Percentiles rank a stretch among this genome's conserved stretches.
Conservation (phyloP, 1,139 yeast genomes). For the Entelexis sorbosivorans region DNA sequence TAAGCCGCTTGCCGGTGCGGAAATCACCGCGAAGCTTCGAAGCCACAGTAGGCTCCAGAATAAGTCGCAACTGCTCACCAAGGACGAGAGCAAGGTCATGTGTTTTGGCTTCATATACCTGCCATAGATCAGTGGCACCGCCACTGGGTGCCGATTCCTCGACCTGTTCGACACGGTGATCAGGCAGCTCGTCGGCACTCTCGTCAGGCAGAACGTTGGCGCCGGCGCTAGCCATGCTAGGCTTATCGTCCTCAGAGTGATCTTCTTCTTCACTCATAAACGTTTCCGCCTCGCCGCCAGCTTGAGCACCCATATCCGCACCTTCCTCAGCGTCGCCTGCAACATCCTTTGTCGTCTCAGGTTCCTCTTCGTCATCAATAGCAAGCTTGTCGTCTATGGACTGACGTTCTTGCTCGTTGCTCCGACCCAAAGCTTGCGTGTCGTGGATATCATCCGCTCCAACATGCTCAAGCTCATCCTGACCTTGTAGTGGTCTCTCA, state of each 20-base stretch:
- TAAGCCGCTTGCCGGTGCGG: conserved; percentile 91
- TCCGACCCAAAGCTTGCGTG: conserved; percentile 89
- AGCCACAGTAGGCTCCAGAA: conserved; percentile 89
- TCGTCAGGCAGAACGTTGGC: neutral
- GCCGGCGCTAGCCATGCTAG: neutral
- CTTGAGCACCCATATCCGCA: conserved; percentile 25
- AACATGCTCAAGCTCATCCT: conserved; percentile 86
- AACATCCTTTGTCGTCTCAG: conserved; percentile 11
- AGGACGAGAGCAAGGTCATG: conserved; percentile 78
- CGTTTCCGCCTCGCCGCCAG: conserved; percentile 24
- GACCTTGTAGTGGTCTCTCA: conserved; percentile 28
- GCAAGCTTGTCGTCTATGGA: conserved; percentile 74
- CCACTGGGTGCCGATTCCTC: conserved; percentile 19
- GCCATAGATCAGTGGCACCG: conserved; percentile 48
- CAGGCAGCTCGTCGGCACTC: conserved; percentile 22
- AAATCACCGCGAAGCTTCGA: conserved; percentile 92
- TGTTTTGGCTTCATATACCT: conserved; percentile 66
- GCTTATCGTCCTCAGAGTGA: neutral
- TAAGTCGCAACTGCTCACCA: conserved; percentile 85
- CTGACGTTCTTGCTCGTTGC: conserved; percentile 46
- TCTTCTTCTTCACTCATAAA: conserved; percentile 5
- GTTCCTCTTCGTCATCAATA: conserved; percentile 44
- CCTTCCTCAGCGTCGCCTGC: conserved; percentile 22
- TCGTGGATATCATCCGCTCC: conserved; percentile 65
- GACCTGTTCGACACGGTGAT: conserved; percentile 25